Evolutionary conservation across 2,329 filamentous ascomycete genomes (phyloP), one percentile per base, ranked within the genome.

Genomic region (Alternaria triticimaculans): DNA sequence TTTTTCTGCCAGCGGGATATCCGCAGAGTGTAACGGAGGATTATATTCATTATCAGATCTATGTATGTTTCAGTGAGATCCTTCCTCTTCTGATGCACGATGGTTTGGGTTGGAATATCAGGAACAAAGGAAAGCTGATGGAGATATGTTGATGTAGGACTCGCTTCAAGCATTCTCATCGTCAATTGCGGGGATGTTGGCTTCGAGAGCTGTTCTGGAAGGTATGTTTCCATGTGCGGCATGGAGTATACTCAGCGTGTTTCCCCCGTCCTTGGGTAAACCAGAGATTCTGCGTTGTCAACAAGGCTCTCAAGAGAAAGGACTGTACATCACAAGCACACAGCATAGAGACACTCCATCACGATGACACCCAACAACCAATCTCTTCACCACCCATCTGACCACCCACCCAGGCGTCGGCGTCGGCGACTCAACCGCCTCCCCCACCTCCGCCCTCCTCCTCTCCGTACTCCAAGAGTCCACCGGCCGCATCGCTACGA

Each of bases 1-100:
- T 94, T 26, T 97, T 97, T 76, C 85, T 97, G 1, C 94, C 94
- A 0, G 89, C 92, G 2, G 94, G 94, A n/a, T 97, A 91, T 79
- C 94, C 94, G 1, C 88, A 94, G 69, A 96, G 90, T 53, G 94
- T 97, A 28, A 95, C 91, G 2, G 83, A 88, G 14, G 94, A 97
- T 80, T 97, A 97, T 80, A 84, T 93, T 5, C 85, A 90, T 82
- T 96, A 91, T 78, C 89, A 91, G 76, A 87, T 91, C 55, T 91
- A 89, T 80, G 89, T 64, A 14, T 21, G 6, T 37, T 18, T 30
- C 20, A 15, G 7, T 23, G 4, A 6, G 4, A 5, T 6, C 20
- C 2, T 49, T 43, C 14, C 10, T 28, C 3, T 20, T 43, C 11
- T 15, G 20, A 53, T 28, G 7, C 20, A 11, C 4, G 9, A 20